Base-by-base conservation (phyloP, 164 flowering plant species). In the Protea cynaroides region DNA sequence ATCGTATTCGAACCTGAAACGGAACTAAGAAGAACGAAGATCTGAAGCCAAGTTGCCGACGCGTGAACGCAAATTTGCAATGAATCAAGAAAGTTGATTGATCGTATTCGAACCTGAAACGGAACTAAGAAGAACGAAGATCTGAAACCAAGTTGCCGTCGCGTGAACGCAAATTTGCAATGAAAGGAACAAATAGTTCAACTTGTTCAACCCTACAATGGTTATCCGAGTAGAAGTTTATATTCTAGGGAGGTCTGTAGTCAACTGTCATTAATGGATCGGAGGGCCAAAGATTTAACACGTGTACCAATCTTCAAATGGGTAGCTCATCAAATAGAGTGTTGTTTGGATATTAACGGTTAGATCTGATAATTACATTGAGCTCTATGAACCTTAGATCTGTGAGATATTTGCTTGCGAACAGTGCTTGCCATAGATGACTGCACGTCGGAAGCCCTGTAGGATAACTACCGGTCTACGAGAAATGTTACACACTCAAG, bases 1-100 rank as follows among this genome's bases (percentile, higher is more conserved):
- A 0, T 51, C 19, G n/a, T n/a, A 29, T 5, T 29, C 57, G 70
- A 52, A 67, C 70, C 70, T 67, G 58, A 60, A 12, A 12, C 38
- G 55, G 25, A 11, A 50, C 46, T 12, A 29, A 2, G 34, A 29
- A 29, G 34, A 29, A 29, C 5, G n/a, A 43, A 36, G 37, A 14
- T 6, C 17, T 18, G 17, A 29, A 29, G 25, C 29, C 47, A 65
- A 56, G 17, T 49, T 24, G 43, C 25, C 7, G 29, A 25, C 13
- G 52, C 52, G n/a, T 49, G 0, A 14, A 49, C 52, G 15, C 52
- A 14, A 15, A 2, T 18, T 14, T 18, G 18, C 52, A 5, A 29
- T 29, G 5, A 29, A 14, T 15, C 18, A 15, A 1, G 4, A 57
- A 62, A 23, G 23, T 25, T 10, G n/a, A 57, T 17, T 17, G 14